Percentiles rank a stretch among this genome's conserved stretches.
Conservation (phyloP, 345 rosid species). For the Heritiera fomes region DNA sequence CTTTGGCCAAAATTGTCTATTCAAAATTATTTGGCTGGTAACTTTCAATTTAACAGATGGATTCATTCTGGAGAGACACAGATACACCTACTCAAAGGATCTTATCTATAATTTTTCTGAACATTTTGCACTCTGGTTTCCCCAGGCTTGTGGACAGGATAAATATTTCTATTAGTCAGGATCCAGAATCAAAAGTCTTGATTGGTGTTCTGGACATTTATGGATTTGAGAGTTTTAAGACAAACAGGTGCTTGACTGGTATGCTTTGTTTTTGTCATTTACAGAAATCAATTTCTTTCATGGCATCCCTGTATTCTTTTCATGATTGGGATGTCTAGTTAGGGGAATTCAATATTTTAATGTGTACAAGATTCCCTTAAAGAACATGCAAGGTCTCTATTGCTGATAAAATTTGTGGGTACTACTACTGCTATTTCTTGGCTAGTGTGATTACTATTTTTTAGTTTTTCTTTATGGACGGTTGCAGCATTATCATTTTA, state of each 20-base stretch:
- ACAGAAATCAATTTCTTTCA: constrained; percentile 6
- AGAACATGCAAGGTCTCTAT: neutral
- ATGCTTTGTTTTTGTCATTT: constrained; percentile 66
- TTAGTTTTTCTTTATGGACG: constrained; percentile 6
- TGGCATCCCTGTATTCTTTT: constrained; percentile 14
- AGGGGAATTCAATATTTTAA: constrained; percentile 10
- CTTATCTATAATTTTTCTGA: neutral
- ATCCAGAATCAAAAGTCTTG: constrained; percentile 68
- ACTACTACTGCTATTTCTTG: constrained; percentile 9
- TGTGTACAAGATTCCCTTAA: neutral
- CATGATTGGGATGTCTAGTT: constrained; percentile 10
- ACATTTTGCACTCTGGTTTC: constrained; percentile 21
- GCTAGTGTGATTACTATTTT: neutral
- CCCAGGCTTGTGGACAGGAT: constrained; percentile 93
- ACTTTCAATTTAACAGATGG: constrained; percentile 21
- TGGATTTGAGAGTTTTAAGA: constrained; percentile 99
- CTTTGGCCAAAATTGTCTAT: constrained; percentile 90
- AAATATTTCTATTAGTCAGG: constrained; percentile 88
- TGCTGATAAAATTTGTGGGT: neutral
- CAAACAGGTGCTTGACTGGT: constrained; percentile 99
- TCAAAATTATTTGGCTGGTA: constrained; percentile 96
- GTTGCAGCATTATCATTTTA: neutral
- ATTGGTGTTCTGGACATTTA: constrained; percentile 98
- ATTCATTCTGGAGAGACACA: constrained; percentile 15
- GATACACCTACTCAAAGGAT: neutral